Conservation (phyloP, 495 filamentous ascomycete genomes). For the Trichocladium antarcticum region DNA sequence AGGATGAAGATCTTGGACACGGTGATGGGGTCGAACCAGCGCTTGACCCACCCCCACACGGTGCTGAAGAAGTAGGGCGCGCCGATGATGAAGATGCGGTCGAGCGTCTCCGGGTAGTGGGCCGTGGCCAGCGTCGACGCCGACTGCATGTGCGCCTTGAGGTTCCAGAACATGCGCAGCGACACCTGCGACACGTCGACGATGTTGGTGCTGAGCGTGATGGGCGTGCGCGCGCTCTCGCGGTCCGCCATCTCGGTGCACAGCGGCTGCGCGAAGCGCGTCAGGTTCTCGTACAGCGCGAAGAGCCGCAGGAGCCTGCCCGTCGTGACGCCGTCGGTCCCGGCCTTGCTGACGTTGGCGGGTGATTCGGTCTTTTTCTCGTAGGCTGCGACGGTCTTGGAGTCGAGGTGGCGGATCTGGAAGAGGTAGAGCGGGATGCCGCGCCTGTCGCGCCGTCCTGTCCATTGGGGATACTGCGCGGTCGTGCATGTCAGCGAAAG, state of each 20-base stretch:
- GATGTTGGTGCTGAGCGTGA: slow-evolving; percentile 80
- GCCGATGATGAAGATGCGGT: slow-evolving; percentile 81
- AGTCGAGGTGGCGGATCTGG: slow-evolving; percentile 69
- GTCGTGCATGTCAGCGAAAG: background rate
- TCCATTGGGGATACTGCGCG: slow-evolving; percentile 84
- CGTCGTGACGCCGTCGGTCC: slow-evolving; percentile 49
- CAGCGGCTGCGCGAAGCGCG: slow-evolving; percentile 74
- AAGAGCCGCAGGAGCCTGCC: slow-evolving; percentile 68
- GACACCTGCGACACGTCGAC: slow-evolving; percentile 77
- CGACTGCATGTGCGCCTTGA: slow-evolving; percentile 86
- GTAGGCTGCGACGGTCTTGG: slow-evolving; percentile 68
- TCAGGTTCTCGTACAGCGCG: slow-evolving; percentile 80
- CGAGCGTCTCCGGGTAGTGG: slow-evolving; percentile 84
- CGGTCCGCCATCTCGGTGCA: slow-evolving; percentile 60
- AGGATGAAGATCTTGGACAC: slow-evolving; percentile 91
- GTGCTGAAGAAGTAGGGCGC: slow-evolving; percentile 87
- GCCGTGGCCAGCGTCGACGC: slow-evolving; percentile 76
- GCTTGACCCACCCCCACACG: slow-evolving; percentile 91
- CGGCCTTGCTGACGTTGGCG: slow-evolving; percentile 38
- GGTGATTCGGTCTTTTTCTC: slow-evolving; percentile 51
- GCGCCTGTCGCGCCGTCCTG: slow-evolving; percentile 65
- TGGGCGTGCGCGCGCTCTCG: slow-evolving; percentile 59
- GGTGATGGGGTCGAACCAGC: slow-evolving; percentile 90
- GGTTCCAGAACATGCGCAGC: slow-evolving; percentile 85
- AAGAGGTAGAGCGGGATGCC: slow-evolving; percentile 86